These are phyloP conservation scores for Populus hybrid DNA, from an alignment of 441 rosid genomes.

Conservation along the genomic window DNA sequence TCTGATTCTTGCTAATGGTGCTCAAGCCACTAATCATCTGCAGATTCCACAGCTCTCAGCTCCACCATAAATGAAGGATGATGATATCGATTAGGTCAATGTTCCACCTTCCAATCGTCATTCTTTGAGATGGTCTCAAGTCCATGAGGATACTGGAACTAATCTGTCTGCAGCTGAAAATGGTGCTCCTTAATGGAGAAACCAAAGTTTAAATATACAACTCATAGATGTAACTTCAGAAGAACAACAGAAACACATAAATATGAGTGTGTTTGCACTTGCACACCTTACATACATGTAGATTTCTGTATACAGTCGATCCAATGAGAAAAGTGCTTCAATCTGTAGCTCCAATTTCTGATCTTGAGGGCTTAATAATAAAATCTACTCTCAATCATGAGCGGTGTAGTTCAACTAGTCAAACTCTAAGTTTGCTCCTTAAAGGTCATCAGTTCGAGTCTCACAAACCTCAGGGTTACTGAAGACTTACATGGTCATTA, in stretches of 20 bases:
- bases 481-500: too few relatives aligned
- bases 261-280: too few relatives aligned
- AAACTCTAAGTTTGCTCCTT: fast-evolving
- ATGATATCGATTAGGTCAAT: not conserved
- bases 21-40: not conserved
- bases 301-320: not conserved
- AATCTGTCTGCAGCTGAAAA: not conserved
- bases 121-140: not conserved
- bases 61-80: not conserved
- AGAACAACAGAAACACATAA: too few relatives aligned
- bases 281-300: not conserved
- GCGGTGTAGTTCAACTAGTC: fast-evolving
- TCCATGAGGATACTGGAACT: not conserved
- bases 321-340: not conserved
- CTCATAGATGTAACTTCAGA: too few relatives aligned
- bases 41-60: not conserved
- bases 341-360: not conserved
- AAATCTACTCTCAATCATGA: too few relatives aligned
- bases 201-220: not conserved
- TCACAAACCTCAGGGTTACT: too few relatives aligned
- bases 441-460: fast-evolving
- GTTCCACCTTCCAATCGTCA: not conserved
- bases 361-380: too few relatives aligned
- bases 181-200: not conserved
- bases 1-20: not conserved